Evolutionary conservation across 1,284 basidiomycete genomes (phyloP).

Genomic region (Malassezia sympodialis): DNA sequence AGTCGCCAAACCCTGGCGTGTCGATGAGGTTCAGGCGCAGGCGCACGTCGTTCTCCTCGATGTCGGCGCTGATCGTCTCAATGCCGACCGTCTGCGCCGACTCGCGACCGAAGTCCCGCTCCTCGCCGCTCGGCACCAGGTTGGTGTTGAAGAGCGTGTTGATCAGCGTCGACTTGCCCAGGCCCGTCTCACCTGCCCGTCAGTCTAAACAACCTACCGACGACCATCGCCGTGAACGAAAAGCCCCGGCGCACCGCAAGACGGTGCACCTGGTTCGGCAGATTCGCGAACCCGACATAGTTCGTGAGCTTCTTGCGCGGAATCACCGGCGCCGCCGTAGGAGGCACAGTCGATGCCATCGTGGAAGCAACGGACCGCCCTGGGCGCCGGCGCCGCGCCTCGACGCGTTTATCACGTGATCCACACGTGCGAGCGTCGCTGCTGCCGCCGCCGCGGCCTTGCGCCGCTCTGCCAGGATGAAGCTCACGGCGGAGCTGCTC

Average conservation of each 20-base stretch:
- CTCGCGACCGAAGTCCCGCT: slow-evolving; percentile 36
- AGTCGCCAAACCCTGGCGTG: slow-evolving; percentile 47
- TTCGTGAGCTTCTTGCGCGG: slow-evolving; percentile 39
- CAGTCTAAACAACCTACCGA: slow-evolving; percentile 21
- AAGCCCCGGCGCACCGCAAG: slow-evolving; percentile 43
- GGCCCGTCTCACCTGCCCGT: slow-evolving; percentile 36
- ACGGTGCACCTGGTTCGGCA: slow-evolving; percentile 46
- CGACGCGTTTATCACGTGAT: slow-evolving; percentile 10
- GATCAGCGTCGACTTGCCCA: slow-evolving; percentile 47
- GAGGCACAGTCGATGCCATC: background rate
- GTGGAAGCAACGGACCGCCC: background rate
- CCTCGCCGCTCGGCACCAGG: slow-evolving; percentile 44
- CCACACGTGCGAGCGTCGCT: background rate
- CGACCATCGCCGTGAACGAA: slow-evolving; percentile 45
- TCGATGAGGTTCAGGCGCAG: slow-evolving; percentile 46
- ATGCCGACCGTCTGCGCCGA: slow-evolving; percentile 44
- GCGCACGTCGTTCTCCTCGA: slow-evolving; percentile 47
- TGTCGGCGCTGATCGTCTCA: slow-evolving; percentile 47
- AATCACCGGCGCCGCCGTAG: slow-evolving; percentile 1
- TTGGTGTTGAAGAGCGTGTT: slow-evolving; percentile 48
- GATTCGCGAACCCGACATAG: slow-evolving; percentile 47
- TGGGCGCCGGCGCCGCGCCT: background rate
- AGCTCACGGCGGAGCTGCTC: slow-evolving; percentile 84
- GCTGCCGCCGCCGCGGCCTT: background rate
- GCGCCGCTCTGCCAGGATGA: slow-evolving; percentile 53